Conservation (phyloP, 1,139 yeast species). For the Yamadazyma aaseri region DNA sequence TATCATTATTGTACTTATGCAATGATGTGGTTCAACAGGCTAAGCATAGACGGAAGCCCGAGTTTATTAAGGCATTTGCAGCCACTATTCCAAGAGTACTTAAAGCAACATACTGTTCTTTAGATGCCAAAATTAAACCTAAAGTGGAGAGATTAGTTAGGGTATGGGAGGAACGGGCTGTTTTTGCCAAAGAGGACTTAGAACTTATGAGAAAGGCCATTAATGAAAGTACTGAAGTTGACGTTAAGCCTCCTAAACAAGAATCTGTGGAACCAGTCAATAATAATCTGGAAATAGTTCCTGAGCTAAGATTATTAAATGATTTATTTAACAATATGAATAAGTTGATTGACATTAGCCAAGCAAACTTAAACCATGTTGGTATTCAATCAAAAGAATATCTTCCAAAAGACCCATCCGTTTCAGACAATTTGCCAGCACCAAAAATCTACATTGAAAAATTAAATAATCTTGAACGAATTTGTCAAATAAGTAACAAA, state of each 20-base stretch:
- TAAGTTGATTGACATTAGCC: conserved; percentile 30
- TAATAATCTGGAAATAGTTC: conserved; percentile 19
- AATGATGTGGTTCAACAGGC: conserved; percentile 87
- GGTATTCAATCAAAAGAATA: conserved; percentile 44
- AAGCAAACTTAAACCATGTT: conserved; percentile 41
- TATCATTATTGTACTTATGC: conserved; percentile 68
- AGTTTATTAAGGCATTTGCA: conserved; percentile 60
- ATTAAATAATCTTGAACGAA: conserved; percentile 42
- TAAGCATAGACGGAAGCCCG: conserved; percentile 59
- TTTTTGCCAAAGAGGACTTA: conserved; percentile 50
- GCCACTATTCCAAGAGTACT: conserved; percentile 42
- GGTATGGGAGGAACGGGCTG: conserved; percentile 72
- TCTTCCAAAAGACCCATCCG: conserved; percentile 40
- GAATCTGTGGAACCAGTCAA: background rate
- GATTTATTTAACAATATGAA: conserved; percentile 30
- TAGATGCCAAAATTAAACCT: conserved; percentile 43
- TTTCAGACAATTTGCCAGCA: conserved; percentile 49
- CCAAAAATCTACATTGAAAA: conserved; percentile 50
- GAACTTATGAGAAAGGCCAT: conserved; percentile 40
- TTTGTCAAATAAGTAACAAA: conserved; percentile 35
- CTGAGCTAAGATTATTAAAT: conserved; percentile 41
- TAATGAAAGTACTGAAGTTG: conserved; percentile 10
- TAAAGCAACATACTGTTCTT: conserved; percentile 28
- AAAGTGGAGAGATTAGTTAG: conserved; percentile 62
- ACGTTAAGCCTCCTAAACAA: background rate